phyloP scores from a whole-genome alignment of 2,329 filamentous ascomycete species.

The Alternaria viburni region DNA sequence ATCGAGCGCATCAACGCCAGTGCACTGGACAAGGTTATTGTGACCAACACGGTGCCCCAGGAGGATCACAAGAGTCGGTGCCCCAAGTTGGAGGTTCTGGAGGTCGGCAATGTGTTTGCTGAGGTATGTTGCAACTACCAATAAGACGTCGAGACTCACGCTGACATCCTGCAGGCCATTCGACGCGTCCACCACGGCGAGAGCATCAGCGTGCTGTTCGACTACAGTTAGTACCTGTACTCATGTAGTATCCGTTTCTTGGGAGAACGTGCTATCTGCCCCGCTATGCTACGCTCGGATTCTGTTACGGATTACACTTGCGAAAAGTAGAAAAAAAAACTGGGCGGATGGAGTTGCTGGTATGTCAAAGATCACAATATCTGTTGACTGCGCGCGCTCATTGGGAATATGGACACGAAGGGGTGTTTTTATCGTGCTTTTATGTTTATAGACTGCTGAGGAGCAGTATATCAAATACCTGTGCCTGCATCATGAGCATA shows the following conservation, averaged over 20 bases:
- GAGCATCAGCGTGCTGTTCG: constrained; percentile 94
- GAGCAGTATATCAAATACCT: constrained; percentile 29
- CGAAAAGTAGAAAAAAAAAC: not conserved
- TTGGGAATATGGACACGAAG: not conserved
- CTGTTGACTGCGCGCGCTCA: not conserved
- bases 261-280: not conserved
- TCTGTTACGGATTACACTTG: not conserved
- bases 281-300: not conserved
- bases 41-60: constrained; percentile 95
- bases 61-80: constrained; percentile 77
- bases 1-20: constrained; percentile 94
- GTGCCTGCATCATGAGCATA: constrained; percentile 11
- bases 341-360: not conserved
- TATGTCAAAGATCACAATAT: not conserved
- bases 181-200: constrained; percentile 96
- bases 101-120: constrained; percentile 86
- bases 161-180: constrained; percentile 65
- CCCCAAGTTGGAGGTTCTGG: constrained; percentile 88
- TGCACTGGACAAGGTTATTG: constrained; percentile 88
- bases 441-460: constrained; percentile 21
- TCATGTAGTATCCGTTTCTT: constrained; percentile 1
- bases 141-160: constrained; percentile 24
- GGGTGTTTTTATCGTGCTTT: not conserved
- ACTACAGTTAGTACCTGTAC: constrained; percentile 67
- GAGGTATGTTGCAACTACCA: constrained; percentile 63